These are phyloP conservation scores for Flaveria linearis DNA, from an alignment of 129 eudicot genomes.

Conservation along the genomic window DNA sequence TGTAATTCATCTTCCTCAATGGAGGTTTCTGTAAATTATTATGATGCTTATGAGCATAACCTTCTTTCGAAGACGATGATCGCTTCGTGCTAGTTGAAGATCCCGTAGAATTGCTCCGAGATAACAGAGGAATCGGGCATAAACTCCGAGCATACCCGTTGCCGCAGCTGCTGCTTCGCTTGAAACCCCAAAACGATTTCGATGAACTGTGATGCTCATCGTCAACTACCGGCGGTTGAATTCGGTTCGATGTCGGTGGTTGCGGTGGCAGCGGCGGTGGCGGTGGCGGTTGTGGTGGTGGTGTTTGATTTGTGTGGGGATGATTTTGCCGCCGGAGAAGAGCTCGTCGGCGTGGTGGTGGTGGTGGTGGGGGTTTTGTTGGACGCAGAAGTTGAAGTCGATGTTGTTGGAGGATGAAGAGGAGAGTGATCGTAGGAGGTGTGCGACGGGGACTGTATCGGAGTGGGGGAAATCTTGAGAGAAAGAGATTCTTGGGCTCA, in stretches of 20 bases:
- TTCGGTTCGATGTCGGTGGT: conserved; percentile 1
- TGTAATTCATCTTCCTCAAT: conserved; percentile 48
- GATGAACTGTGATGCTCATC: conserved; percentile 34
- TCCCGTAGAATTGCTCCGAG: conserved; percentile 86
- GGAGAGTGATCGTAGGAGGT: conserved; percentile 51
- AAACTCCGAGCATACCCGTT: conserved; percentile 64
- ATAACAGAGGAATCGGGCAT: conserved; percentile 70
- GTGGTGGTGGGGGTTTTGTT: conserved; percentile 30
- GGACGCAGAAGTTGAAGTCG: conserved; percentile 77
- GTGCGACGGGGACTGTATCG: conserved; percentile 64
- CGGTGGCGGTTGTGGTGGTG: conserved; percentile 2
- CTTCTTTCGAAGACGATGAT: conserved; percentile 41
- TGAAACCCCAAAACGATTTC: conserved; percentile 75
- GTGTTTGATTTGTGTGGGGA: conserved; percentile 34
- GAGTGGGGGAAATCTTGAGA: conserved; percentile 68
- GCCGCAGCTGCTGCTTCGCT: conserved; percentile 79
- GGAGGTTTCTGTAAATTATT: conserved; percentile 64
- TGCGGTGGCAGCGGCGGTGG: conserved; percentile 25
- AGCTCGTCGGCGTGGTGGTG: conserved; percentile 43
- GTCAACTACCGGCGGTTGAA: conserved; percentile 11
- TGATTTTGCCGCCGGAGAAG: conserved; percentile 33
- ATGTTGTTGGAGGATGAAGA: conserved; percentile 23
- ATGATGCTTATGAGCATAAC: conserved; percentile 38
- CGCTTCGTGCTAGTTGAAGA: conserved; percentile 55
- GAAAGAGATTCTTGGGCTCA: conserved; percentile 83